These are phyloP conservation scores for Haberlea rhodopensis DNA, from an alignment of 257 asterid species.

Conservation along the genomic window DNA sequence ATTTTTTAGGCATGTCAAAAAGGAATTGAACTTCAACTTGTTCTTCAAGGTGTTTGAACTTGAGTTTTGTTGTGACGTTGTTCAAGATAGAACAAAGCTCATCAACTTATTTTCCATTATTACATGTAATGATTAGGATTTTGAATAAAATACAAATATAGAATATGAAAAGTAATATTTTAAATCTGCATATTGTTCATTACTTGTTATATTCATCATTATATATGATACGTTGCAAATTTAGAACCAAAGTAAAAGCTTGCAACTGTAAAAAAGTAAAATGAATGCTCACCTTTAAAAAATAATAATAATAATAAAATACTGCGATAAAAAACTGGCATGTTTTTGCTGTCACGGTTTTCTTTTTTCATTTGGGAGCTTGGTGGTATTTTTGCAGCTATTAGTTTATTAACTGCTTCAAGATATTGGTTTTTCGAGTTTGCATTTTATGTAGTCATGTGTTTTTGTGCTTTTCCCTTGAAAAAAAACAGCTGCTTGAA, in stretches of 20 bases:
- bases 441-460: conserved; percentile 3
- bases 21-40: not conserved
- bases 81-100: not conserved
- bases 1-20: not conserved
- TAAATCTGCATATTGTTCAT: not conserved
- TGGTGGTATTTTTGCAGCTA: not conserved
- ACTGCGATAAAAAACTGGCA: not conserved
- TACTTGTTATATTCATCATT: not conserved
- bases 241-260: not conserved
- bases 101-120: not conserved
- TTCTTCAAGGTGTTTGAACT: not conserved
- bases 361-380: not conserved
- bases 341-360: not conserved
- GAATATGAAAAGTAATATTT: not conserved
- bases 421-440: not conserved
- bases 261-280: not conserved
- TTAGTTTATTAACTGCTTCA: not conserved
- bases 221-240: not conserved
- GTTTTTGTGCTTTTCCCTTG: conserved; percentile 1
- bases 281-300: too few species aligned
- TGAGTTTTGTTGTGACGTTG: not conserved
- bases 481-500: not conserved
- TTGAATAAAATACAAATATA: not conserved
- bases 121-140: too few species aligned
- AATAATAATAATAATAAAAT: too few species aligned